phyloP scores from a whole-genome alignment of 345 rosid genomes.

The Xanthoceras sorbifolium region DNA sequence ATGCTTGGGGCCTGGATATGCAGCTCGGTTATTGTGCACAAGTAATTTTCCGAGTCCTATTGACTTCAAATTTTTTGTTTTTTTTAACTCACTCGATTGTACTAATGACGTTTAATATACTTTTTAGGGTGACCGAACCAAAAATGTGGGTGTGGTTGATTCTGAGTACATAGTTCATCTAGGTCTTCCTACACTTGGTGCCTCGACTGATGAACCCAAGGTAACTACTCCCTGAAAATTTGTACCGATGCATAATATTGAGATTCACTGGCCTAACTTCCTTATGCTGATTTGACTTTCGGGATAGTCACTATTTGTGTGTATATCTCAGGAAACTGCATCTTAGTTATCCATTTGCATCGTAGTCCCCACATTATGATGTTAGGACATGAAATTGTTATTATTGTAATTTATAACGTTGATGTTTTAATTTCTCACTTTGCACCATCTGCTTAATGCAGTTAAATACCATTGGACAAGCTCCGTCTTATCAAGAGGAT shows the following conservation, averaged over 20 bases:
- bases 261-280: not conserved
- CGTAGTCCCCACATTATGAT: not conserved
- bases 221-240: slow-evolving; percentile 34
- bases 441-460: slow-evolving; percentile 18
- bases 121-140: slow-evolving; percentile 80
- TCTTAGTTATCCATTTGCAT: not conserved
- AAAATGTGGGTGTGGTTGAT: slow-evolving; percentile 90
- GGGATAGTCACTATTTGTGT: too few species aligned
- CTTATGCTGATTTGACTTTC: not conserved
- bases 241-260: not conserved
- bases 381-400: not conserved
- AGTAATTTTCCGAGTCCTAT: slow-evolving; percentile 38
- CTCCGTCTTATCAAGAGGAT: slow-evolving; percentile 24
- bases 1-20: slow-evolving; percentile 91
- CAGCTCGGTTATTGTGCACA: slow-evolving; percentile 93
- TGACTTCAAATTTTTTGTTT: not conserved
- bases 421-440: not conserved
- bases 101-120: slow-evolving; percentile 8
- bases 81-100: not conserved
- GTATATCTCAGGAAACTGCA: not conserved
- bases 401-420: not conserved
- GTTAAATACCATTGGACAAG: slow-evolving; percentile 19
- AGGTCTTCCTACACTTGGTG: slow-evolving; percentile 84
- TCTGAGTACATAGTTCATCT: slow-evolving; percentile 84
- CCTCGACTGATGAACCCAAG: slow-evolving; percentile 29